A percentile compares a stretch with the other conserved stretches of the same genome.
Conservation (phyloP, 495 filamentous ascomycete species). For the Polyplosphaeria fusca region DNA sequence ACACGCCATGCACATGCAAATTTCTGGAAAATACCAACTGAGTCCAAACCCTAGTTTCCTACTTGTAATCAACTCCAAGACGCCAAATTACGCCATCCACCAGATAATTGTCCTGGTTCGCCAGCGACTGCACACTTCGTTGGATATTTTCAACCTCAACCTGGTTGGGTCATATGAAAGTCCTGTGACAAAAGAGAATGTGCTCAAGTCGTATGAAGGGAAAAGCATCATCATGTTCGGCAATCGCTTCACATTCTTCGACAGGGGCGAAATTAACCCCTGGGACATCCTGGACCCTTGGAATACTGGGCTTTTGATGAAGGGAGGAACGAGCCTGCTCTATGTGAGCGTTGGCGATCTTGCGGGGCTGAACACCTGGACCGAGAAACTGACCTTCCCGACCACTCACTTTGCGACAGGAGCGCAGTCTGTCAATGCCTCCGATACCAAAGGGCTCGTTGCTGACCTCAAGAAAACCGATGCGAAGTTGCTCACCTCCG, state of each 20-base stretch:
- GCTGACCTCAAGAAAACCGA: not conserved
- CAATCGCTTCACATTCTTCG: slow-evolving; percentile 16
- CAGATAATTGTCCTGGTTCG: slow-evolving; percentile 23
- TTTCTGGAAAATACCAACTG: slow-evolving; percentile 14
- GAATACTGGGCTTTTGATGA: slow-evolving; percentile 14
- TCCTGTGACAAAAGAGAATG: slow-evolving; percentile 7
- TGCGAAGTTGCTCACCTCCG: not conserved
- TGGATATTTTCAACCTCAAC: slow-evolving; percentile 19
- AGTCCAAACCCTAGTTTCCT: slow-evolving; percentile 9
- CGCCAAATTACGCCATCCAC: slow-evolving; percentile 25
- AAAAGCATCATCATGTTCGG: slow-evolving; percentile 27
- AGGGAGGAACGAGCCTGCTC: slow-evolving; percentile 12
- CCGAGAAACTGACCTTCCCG: slow-evolving; percentile 8
- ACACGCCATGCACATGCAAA: slow-evolving; percentile 19
- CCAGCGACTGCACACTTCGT: slow-evolving; percentile 3
- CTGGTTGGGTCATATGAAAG: slow-evolving; percentile 13
- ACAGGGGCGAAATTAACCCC: slow-evolving; percentile 3
- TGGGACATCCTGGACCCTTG: slow-evolving; percentile 23
- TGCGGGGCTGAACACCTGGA: slow-evolving; percentile 5
- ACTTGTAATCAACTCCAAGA: slow-evolving; percentile 25
- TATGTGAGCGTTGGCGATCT: slow-evolving; percentile 7
- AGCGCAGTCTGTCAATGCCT: not conserved
- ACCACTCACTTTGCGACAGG: not conserved
- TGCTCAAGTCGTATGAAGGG: slow-evolving; percentile 16
- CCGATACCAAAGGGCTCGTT: not conserved